Evolutionary conservation across 495 filamentous ascomycete genomes (phyloP).

Genomic region (Aspergillus nanangensis): DNA sequence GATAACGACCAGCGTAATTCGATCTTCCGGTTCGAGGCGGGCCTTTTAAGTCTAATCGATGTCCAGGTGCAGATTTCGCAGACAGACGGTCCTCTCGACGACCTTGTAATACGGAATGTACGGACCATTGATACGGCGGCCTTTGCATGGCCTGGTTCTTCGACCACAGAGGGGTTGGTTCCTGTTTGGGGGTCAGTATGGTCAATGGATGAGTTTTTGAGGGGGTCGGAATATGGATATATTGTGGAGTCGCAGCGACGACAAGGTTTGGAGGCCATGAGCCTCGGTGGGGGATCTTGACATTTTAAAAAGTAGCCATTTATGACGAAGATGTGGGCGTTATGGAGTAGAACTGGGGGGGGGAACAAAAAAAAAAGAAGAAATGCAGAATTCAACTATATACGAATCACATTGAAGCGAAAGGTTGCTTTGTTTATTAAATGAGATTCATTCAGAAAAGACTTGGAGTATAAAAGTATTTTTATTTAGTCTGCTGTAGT

Average conservation of each 20-base stretch:
- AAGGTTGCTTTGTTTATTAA: no score
- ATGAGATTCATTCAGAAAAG: no score
- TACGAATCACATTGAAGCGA: no score
- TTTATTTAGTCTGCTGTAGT: no score
- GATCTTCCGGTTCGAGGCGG: constrained; percentile 21
- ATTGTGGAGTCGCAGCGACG: constrained; percentile 15
- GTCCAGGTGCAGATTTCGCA: constrained; percentile 18
- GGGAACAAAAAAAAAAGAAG: no score
- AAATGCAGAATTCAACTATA: no score
- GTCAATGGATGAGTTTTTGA: constrained; percentile 17
- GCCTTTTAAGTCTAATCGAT: constrained; percentile 14
- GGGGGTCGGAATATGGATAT: constrained; percentile 15
- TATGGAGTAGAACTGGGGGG: no score
- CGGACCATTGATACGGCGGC: constrained; percentile 18
- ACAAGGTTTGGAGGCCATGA: background rate
- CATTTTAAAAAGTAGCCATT: no score
- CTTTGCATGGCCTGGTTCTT: constrained; percentile 15
- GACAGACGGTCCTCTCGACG: constrained; percentile 3
- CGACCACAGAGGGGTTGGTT: constrained; percentile 9
- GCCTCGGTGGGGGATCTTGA: no score
- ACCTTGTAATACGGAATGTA: constrained; percentile 3
- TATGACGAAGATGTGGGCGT: no score
- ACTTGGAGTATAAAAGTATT: no score
- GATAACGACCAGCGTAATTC: constrained; percentile 17
- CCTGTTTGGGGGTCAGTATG: constrained; percentile 11